Conservation (phyloP, 495 filamentous ascomycete genomes). For the Penicillium canescens region DNA sequence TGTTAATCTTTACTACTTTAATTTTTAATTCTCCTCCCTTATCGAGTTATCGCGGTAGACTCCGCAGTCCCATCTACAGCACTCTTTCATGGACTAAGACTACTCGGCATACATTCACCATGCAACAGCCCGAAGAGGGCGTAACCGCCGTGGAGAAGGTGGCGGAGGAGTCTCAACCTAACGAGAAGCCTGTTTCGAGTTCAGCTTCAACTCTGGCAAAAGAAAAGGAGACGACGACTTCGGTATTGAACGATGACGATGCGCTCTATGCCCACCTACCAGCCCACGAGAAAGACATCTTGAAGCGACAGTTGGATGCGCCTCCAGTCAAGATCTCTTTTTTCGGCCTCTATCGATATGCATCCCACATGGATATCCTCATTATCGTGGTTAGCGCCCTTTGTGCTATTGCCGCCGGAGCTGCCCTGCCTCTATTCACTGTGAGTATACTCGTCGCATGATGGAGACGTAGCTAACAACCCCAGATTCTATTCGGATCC, state of each 20-base stretch:
- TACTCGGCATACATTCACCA: slow-evolving; percentile 1
- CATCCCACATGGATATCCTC: slow-evolving; percentile 69
- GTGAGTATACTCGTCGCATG: slow-evolving; percentile 37
- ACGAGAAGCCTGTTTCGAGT: slow-evolving; percentile 13
- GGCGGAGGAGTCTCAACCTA: slow-evolving; percentile 9
- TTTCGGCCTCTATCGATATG: slow-evolving; percentile 74
- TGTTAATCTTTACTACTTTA: too few species aligned
- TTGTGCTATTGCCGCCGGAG: slow-evolving; percentile 74
- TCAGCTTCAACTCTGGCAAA: slow-evolving; percentile 29
- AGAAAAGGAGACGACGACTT: slow-evolving; percentile 19
- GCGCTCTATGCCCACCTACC: slow-evolving; percentile 40
- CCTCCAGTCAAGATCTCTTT: slow-evolving; percentile 64
- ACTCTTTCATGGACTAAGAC: slow-evolving; percentile 1
- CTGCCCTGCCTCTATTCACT: slow-evolving; percentile 85
- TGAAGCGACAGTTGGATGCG: slow-evolving; percentile 71
- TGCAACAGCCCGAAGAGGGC: slow-evolving; percentile 28
- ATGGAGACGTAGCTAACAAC: neutral
- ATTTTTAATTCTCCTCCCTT: too few species aligned
- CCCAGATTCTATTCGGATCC: slow-evolving; percentile 68
- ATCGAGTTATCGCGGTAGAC: too few species aligned
- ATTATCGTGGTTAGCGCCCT: slow-evolving; percentile 68
- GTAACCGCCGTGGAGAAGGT: slow-evolving; percentile 17
- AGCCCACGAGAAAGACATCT: slow-evolving; percentile 60
- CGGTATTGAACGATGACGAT: slow-evolving; percentile 26
- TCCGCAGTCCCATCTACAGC: too few species aligned